A percentile compares a stretch with the other conserved stretches of the same genome.
Evolutionary conservation across 441 rosid species (phyloP).

Genomic region (Erysimum cheiri): DNA sequence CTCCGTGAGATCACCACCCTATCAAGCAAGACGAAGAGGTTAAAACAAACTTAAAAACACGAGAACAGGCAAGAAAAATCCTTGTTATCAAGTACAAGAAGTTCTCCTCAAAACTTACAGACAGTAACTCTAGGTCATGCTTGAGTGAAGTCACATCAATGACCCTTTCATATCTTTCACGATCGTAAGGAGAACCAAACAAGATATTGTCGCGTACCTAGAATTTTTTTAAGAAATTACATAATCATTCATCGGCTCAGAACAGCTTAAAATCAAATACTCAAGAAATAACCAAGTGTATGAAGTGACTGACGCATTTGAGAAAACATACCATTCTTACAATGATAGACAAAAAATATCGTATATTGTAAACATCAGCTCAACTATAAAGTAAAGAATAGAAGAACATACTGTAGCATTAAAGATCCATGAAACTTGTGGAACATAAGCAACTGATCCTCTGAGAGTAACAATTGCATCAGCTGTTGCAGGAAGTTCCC

Average conservation of each 20-base stretch:
- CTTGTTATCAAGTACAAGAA: slow-evolving; percentile 19
- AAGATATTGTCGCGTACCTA: slow-evolving; percentile 91
- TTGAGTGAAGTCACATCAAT: slow-evolving; percentile 80
- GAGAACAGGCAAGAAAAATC: slow-evolving; percentile 26
- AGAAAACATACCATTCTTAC: slow-evolving; percentile 1
- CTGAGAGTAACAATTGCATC: slow-evolving; percentile 71
- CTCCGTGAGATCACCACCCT: slow-evolving; percentile 98
- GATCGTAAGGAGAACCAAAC: slow-evolving; percentile 76
- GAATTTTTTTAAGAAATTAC: slow-evolving; percentile 1
- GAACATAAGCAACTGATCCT: slow-evolving; percentile 93
- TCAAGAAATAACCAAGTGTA: not conserved
- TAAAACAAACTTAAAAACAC: slow-evolving; percentile 32
- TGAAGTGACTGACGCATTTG: slow-evolving; percentile 15
- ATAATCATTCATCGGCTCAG: slow-evolving; percentile 19
- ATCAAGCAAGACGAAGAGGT: slow-evolving; percentile 39
- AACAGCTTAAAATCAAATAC: slow-evolving; percentile 19
- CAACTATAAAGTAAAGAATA: slow-evolving; percentile 27
- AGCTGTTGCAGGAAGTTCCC: slow-evolving; percentile 78
- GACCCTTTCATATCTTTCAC: slow-evolving; percentile 71
- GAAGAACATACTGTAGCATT: slow-evolving; percentile 83
- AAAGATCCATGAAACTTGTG: slow-evolving; percentile 98
- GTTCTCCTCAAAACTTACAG: slow-evolving; percentile 61
- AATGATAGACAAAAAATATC: not conserved
- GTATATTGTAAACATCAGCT: not conserved
- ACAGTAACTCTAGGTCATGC: slow-evolving; percentile 85